Percentiles rank a stretch among this genome's conserved stretches.
These are phyloP conservation scores for Ambrosia hybrid DNA, from an alignment of 140 eudicot genomes.

Conservation along the genomic window DNA sequence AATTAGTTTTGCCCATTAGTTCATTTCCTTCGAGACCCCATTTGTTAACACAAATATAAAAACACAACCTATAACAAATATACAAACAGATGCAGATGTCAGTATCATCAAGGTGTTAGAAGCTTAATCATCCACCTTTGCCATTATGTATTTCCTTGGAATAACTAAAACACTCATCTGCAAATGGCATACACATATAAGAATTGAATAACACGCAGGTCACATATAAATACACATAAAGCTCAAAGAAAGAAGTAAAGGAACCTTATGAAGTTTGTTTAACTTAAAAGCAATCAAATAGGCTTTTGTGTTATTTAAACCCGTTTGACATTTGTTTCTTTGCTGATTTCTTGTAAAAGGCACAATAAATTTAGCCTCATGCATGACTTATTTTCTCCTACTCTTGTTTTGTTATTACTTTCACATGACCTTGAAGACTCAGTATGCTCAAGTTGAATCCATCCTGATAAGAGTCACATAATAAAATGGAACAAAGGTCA, in stretches of 20 bases:
- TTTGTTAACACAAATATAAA: constrained; percentile 84
- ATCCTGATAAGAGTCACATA: no score
- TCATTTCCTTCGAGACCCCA: constrained; percentile 98
- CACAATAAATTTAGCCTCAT: no score
- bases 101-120: constrained; percentile 66
- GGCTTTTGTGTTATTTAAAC: no score
- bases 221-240: background rate
- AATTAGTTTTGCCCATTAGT: constrained; percentile 83
- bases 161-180: constrained; percentile 92
- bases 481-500: no score
- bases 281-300: constrained; percentile 36
- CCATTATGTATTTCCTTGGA: constrained; percentile 95
- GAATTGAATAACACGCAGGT: background rate
- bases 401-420: no score
- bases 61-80: constrained; percentile 73
- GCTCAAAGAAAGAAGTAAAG: background rate
- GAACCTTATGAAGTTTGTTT: constrained; percentile 93
- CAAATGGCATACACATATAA: constrained; percentile 12
- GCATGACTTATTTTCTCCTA: no score
- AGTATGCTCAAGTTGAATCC: no score
- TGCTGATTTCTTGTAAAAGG: no score
- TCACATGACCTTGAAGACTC: no score
- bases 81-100: constrained; percentile 90
- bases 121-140: constrained; percentile 86
- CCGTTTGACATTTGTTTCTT: no score